Conservation (phyloP, 305 asterid species). For the Fraxinus sp. region DNA sequence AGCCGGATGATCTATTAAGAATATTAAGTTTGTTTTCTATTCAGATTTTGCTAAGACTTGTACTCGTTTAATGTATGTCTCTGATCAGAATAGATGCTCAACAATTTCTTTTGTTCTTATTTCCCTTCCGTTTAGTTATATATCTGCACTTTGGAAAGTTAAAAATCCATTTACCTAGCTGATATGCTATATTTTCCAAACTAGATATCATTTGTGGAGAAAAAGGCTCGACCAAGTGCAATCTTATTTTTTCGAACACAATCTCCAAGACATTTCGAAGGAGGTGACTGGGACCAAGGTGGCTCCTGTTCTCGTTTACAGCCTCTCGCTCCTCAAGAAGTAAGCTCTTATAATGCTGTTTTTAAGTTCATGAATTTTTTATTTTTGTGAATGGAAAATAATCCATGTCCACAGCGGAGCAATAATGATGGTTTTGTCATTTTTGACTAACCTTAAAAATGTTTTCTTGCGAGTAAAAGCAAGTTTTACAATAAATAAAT, state of each 20-base stretch:
- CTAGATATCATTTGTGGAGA: conserved; percentile 59
- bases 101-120: neutral
- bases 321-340: conserved; percentile 68
- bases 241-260: conserved; percentile 70
- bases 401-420: neutral
- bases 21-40: neutral
- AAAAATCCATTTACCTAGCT: conserved; percentile 8
- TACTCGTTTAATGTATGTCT: neutral
- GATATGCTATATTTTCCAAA: conserved; percentile 7
- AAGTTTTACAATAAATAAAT: too few relatives aligned
- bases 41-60: neutral
- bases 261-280: conserved; percentile 95
- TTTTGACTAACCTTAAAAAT: neutral
- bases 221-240: conserved; percentile 46
- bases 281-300: conserved; percentile 95
- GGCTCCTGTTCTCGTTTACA: conserved; percentile 75
- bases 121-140: neutral
- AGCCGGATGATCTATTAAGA: neutral
- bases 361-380: neutral
- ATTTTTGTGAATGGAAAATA: neutral
- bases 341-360: conserved; percentile 33
- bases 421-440: neutral
- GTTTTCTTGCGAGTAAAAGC: neutral
- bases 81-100: neutral
- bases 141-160: conserved; percentile 14